A percentile compares a stretch with the other conserved stretches of the same genome.
These are phyloP conservation scores for Vinca minor DNA, from an alignment of 257 asterid species.

Conservation along the genomic window DNA sequence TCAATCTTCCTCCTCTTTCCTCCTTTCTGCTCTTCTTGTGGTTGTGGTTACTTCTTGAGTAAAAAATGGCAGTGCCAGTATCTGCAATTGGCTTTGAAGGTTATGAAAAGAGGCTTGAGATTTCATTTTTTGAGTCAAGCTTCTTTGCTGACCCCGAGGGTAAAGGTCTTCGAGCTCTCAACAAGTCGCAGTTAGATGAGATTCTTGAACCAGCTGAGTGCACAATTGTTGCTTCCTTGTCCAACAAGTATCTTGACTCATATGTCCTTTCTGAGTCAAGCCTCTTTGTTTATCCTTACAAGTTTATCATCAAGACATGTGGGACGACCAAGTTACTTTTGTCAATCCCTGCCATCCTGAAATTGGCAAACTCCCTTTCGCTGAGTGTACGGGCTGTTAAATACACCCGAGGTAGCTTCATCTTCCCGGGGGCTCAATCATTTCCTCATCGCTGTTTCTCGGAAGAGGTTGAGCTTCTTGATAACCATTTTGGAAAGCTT, in stretches of 20 bases:
- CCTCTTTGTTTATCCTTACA: slow-evolving; percentile 64
- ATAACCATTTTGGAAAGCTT: slow-evolving; percentile 56
- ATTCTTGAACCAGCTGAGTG: slow-evolving; percentile 72
- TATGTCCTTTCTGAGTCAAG: slow-evolving; percentile 86
- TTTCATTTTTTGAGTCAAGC: slow-evolving; percentile 57
- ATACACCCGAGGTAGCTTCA: slow-evolving; percentile 74
- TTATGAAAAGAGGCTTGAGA: slow-evolving; percentile 78
- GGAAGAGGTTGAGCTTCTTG: slow-evolving; percentile 67
- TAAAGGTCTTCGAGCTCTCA: slow-evolving; percentile 56
- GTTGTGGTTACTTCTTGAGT: slow-evolving; percentile 9
- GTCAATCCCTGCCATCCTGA: slow-evolving; percentile 68
- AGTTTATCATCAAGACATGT: slow-evolving; percentile 73
- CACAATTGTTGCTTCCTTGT: slow-evolving; percentile 68
- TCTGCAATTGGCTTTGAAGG: slow-evolving; percentile 88
- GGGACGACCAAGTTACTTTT: slow-evolving; percentile 70
- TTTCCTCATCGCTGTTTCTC: slow-evolving; percentile 70
- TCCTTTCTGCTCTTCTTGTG: slow-evolving; percentile 13
- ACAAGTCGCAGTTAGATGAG: slow-evolving; percentile 63
- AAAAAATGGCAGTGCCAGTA: slow-evolving; percentile 47
- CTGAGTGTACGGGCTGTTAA: slow-evolving; percentile 49
- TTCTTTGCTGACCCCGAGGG: slow-evolving; percentile 74
- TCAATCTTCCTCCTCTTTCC: slow-evolving; percentile 33
- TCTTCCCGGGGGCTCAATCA: slow-evolving; percentile 75
- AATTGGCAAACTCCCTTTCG: slow-evolving; percentile 39
- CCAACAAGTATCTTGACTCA: slow-evolving; percentile 56